These are phyloP conservation scores for Sorghum bicolor DNA, from an alignment of 176 grass and related monocot genomes.

Conservation along the genomic window Sorghum_bicolor_NCBIv3 NC_012872.2:10326001-10326500, in stretches of 20 bases:
- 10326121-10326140: not conserved
- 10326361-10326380: too few species aligned
- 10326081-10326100: not conserved
- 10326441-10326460: too few species aligned
- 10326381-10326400: too few species aligned
- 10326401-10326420: too few species aligned
- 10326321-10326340: too few species aligned
- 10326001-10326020: not conserved
- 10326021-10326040: not conserved
- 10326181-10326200: not conserved
- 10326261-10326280: not conserved
- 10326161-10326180: not conserved
- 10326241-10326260: not conserved
- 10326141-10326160: not conserved
- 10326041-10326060: not conserved
- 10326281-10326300: too few species aligned
- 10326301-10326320: too few species aligned
- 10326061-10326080: too few species aligned
- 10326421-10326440: too few species aligned
- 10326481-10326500: too few species aligned
- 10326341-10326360: too few species aligned
- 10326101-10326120: not conserved
- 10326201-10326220: not conserved
- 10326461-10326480: too few species aligned
- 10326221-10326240: not conserved